Evolutionary conservation across 495 filamentous ascomycete genomes (phyloP), one percentile per base, ranked within the genome.

Genomic region (Podospora anserina): DNA sequence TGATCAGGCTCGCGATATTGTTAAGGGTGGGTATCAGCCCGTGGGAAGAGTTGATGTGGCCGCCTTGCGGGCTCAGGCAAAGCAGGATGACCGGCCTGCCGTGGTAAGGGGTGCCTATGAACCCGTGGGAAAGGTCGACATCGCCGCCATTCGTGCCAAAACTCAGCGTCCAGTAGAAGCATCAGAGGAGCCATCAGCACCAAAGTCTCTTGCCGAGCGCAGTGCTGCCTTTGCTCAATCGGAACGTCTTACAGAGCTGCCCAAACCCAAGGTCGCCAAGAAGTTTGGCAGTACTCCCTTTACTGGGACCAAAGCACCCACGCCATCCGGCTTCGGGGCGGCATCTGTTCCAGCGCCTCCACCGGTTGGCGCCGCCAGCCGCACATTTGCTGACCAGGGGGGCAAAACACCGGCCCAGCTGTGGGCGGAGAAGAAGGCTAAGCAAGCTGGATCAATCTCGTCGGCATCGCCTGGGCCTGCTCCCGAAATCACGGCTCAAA

Each of bases 331-430:
- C 13, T 82, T 87, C 32, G 79, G 81, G 2, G 83, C 84, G 6
- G 77, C 81, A 19, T 79, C 84, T 2, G 71, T 81, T 16, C 76
- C 82, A 15, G 76, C 87, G 20, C 71, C 85, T 54, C 78, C 86
- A 0, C 88, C 88, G 39, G 82, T 96, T 59, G 93, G 93, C 27
- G 84, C 87, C 67, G 93, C 93, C 53, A 96, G 93, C 78, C 86
- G 91, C 71, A 97, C 92, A 26, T 99, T 97, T 83, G 94, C 95
- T 3, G 92, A 97, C 67, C 83, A 96, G 79, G 94, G 91, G 67
- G 94, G 93, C 60, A 99, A 98, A 81, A 97, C 95, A 5, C 95
- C 95, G 19, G 93, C 96, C 26, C 95, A 99, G 76, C 77, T 97
- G 19, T 99, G 95, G 95, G 94, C 94, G 0, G 95, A 99, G 80